These are phyloP conservation scores for Aspergillus calidoustus DNA, from an alignment of 2,329 filamentous ascomycete species.

Conservation along the genomic window DNA sequence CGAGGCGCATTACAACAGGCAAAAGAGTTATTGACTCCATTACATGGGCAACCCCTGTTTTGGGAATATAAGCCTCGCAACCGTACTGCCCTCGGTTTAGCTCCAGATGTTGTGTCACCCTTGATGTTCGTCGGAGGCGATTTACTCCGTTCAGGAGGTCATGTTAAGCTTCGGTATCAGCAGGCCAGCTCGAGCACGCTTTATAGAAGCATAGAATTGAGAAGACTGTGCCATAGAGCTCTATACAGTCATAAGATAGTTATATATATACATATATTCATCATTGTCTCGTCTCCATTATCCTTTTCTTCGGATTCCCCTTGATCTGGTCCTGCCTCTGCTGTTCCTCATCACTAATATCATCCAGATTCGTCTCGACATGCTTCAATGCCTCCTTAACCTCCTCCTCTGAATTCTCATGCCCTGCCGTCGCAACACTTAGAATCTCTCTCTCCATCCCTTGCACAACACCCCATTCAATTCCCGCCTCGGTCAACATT, in stretches of 20 bases:
- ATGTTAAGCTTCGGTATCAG: neutral
- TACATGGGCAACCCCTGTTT: neutral
- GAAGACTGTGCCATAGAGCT: neutral
- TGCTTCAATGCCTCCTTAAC: constrained; percentile 32
- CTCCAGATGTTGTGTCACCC: neutral
- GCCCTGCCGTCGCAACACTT: constrained; percentile 80
- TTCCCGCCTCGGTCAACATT: constrained; percentile 71
- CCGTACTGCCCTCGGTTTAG: neutral
- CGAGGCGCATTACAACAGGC: neutral
- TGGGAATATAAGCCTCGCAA: neutral
- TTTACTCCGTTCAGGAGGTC: neutral
- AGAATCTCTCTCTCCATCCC: constrained; percentile 84
- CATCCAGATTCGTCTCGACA: constrained; percentile 42
- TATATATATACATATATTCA: neutral
- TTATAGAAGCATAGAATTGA: neutral
- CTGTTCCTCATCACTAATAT: constrained; percentile 45
- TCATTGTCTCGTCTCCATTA: constrained; percentile 44
- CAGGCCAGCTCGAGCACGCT: neutral
- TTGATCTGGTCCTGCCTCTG: constrained; percentile 42
- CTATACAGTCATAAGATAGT: neutral
- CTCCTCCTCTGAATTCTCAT: constrained; percentile 52
- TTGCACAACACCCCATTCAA: constrained; percentile 72
- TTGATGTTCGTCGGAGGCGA: neutral
- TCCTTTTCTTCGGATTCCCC: constrained; percentile 52
- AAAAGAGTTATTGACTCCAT: neutral